A percentile compares a stretch with the other conserved stretches of the same genome.
These are phyloP conservation scores for Fusarium pininemorale DNA, from an alignment of 2,329 filamentous ascomycete species.

Conservation along the genomic window DNA sequence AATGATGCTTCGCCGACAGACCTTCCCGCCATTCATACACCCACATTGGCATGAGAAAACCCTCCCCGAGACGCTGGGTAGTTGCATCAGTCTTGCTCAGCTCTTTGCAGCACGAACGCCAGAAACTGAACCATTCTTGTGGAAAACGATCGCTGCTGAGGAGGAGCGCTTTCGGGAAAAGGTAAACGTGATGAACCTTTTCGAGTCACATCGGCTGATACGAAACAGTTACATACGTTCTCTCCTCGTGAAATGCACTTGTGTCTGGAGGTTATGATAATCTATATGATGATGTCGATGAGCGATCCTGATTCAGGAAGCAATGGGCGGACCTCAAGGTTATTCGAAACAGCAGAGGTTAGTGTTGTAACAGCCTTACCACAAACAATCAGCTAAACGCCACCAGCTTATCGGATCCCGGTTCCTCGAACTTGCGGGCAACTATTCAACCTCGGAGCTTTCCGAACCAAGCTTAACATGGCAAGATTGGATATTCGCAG, in stretches of 20 bases:
- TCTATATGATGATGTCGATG: conserved; percentile 47
- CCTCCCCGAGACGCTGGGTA: conserved; percentile 36
- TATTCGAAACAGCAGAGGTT: conserved; percentile 36
- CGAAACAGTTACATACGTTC: neutral
- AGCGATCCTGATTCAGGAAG: conserved; percentile 24
- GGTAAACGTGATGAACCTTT: neutral
- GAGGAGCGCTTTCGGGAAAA: conserved; percentile 30
- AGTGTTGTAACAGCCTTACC: no score
- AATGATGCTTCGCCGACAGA: conserved; percentile 46
- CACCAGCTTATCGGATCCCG: conserved; percentile 13
- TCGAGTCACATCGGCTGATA: neutral
- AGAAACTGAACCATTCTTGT: conserved; percentile 40
- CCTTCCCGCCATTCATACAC: conserved; percentile 46
- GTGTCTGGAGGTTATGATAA: conserved; percentile 37
- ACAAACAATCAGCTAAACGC: no score
- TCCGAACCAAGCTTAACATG: conserved; percentile 32
- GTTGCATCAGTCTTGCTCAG: conserved; percentile 41
- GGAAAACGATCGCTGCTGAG: conserved; percentile 41
- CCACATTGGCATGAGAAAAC: conserved; percentile 34
- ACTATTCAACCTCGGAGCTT: conserved; percentile 25
- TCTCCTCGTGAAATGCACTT: conserved; percentile 25
- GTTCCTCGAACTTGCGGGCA: conserved; percentile 5
- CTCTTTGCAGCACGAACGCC: conserved; percentile 35
- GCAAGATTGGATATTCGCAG: conserved; percentile 46
- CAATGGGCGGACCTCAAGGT: neutral